These are phyloP conservation scores for Colletotrichum lini DNA, from an alignment of 2,329 filamentous ascomycete genomes.

Conservation along the genomic window DNA sequence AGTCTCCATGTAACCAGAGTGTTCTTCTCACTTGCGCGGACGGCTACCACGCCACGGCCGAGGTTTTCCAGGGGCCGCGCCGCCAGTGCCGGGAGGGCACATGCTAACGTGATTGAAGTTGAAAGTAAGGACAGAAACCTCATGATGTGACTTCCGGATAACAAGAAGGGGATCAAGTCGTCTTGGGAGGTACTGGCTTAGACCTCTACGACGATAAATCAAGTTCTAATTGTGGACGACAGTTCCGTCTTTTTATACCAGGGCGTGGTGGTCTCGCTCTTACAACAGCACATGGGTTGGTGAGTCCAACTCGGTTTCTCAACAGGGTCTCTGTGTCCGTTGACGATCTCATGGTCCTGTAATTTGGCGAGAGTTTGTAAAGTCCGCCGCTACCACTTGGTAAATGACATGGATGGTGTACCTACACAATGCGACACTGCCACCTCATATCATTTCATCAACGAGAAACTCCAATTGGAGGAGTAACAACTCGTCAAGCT, in stretches of 20 bases:
- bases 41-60: conserved; percentile 44
- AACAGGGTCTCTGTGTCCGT: too few species aligned
- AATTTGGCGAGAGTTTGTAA: background rate
- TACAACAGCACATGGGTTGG: too few species aligned
- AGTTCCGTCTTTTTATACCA: too few species aligned
- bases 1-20: conserved; percentile 44
- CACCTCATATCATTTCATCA: background rate
- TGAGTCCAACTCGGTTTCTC: background rate
- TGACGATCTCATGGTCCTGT: too few species aligned
- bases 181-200: too few species aligned
- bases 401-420: background rate
- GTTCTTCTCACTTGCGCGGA: conserved; percentile 41
- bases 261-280: too few species aligned
- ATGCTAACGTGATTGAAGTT: background rate
- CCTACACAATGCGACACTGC: background rate
- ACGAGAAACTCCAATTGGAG: conserved; percentile 8
- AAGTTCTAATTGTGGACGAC: too few species aligned
- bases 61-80: conserved; percentile 43
- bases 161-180: background rate
- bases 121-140: background rate
- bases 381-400: background rate
- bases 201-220: too few species aligned
- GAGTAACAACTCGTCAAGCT: conserved; percentile 7
- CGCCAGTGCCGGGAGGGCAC: conserved; percentile 1
- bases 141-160: background rate